Percentiles rank a stretch among this genome's conserved stretches.
Conservation (phyloP, 371 early-diverging fungal genomes). For the Mucor circinelloides region DNA sequence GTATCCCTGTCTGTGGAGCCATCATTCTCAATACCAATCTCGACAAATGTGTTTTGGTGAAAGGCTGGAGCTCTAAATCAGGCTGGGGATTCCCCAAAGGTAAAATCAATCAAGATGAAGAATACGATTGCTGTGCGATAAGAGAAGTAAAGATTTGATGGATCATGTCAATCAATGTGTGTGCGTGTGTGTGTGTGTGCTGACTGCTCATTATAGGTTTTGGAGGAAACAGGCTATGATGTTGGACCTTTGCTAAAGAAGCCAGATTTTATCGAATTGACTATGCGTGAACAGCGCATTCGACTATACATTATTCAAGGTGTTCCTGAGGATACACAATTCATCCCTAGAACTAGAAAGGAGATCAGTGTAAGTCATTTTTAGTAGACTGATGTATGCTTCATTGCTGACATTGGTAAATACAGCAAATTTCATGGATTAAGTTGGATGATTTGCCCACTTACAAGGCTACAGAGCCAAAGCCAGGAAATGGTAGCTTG, state of each 20-base stretch:
- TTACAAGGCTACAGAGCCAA: slow-evolving; percentile 33
- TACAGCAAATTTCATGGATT: slow-evolving; percentile 51
- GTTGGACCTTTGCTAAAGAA: slow-evolving; percentile 73
- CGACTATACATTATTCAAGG: slow-evolving; percentile 92
- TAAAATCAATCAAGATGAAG: slow-evolving; percentile 98
- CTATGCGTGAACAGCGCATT: slow-evolving; percentile 86
- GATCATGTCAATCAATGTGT: not conserved
- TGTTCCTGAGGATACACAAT: slow-evolving; percentile 84
- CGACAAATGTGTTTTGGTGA: slow-evolving; percentile 89
- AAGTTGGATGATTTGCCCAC: slow-evolving; percentile 51
- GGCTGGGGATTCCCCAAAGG: slow-evolving; percentile 99
- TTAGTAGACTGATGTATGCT: not conserved
- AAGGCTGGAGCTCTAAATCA: slow-evolving; percentile 86
- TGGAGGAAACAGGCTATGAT: slow-evolving; percentile 98
- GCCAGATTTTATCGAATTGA: slow-evolving; percentile 79
- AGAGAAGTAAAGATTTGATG: slow-evolving; percentile 68
- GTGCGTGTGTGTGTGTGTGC: slow-evolving; percentile 1
- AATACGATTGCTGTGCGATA: slow-evolving; percentile 89
- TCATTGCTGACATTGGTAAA: not conserved
- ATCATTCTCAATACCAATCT: slow-evolving; percentile 88
- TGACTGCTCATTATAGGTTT: slow-evolving; percentile 53
- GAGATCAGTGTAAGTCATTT: slow-evolving; percentile 87
- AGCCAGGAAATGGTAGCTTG: slow-evolving; percentile 16
- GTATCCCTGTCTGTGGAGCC: slow-evolving; percentile 99
- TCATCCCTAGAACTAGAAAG: slow-evolving; percentile 91